phyloP scores from a whole-genome alignment of 2,329 filamentous ascomycete species.

The Aspergillus carbonarius region DNA sequence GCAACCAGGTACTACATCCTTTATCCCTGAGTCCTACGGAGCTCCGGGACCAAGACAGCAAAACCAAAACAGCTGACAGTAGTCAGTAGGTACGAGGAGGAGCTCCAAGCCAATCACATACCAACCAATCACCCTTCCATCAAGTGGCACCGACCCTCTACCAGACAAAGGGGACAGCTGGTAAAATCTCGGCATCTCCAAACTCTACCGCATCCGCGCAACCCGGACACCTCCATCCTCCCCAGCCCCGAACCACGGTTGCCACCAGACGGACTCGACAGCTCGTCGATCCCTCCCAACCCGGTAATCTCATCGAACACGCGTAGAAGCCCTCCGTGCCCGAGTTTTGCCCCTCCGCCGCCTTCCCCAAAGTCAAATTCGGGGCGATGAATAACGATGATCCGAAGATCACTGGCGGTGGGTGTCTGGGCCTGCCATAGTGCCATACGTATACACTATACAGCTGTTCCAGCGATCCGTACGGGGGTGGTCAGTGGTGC shows the following conservation, averaged over 20 bases:
- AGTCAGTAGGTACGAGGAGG: neutral
- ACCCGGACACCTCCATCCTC: neutral
- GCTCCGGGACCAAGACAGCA: neutral
- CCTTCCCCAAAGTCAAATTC: neutral
- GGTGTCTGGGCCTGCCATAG: neutral
- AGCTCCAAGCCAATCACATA: neutral
- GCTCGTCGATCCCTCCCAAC: slow-evolving; percentile 10
- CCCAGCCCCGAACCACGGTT: slow-evolving; percentile 1
- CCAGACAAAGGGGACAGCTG: neutral
- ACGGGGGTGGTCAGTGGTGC: neutral
- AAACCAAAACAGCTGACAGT: neutral
- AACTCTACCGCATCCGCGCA: neutral
- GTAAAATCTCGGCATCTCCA: neutral
- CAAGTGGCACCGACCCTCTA: neutral
- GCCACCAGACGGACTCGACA: neutral
- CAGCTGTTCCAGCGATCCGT: neutral
- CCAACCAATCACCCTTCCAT: neutral
- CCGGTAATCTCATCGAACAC: slow-evolving; percentile 9
- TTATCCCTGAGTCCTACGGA: no score
- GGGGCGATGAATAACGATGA: neutral
- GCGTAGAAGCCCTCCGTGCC: slow-evolving; percentile 1
- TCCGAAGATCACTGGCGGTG: slow-evolving; percentile 1
- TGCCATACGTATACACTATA: neutral
- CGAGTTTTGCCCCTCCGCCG: neutral
- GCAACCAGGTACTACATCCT: neutral